phyloP scores from a whole-genome alignment of 106 monocot species.

The Hemerocallis citrina region DNA sequence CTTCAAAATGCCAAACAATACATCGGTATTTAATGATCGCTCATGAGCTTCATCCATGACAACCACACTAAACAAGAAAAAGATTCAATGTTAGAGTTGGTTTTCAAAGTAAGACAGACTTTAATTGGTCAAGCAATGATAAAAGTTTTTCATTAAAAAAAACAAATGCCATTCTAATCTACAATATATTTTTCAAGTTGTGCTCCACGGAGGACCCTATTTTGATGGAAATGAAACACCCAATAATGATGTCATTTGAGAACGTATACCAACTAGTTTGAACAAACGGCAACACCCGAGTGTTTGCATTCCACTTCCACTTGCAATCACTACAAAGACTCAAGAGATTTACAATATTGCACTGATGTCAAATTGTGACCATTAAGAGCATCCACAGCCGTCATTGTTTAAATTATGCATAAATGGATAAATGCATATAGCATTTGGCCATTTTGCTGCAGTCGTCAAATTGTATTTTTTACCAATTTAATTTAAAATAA shows the following conservation, averaged over 20 bases:
- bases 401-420: neutral
- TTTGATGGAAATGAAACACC: neutral
- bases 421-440: neutral
- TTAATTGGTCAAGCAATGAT: neutral
- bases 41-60: conserved; percentile 99
- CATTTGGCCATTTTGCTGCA: neutral
- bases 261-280: neutral
- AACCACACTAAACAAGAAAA: conserved; percentile 51
- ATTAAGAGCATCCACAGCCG: neutral
- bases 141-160: neutral
- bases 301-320: no score
- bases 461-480: no score
- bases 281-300: neutral
- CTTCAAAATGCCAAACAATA: conserved; percentile 91
- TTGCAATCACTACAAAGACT: no score
- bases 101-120: neutral
- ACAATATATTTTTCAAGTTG: neutral
- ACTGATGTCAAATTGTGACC: neutral
- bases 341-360: no score
- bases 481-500: no score
- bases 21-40: conserved; percentile 89
- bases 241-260: neutral
- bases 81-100: neutral
- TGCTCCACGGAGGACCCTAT: neutral
- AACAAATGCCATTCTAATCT: neutral